These are phyloP conservation scores for Nicotiana otophora DNA, from an alignment of 257 asterid species.

Conservation along the genomic window DNA sequence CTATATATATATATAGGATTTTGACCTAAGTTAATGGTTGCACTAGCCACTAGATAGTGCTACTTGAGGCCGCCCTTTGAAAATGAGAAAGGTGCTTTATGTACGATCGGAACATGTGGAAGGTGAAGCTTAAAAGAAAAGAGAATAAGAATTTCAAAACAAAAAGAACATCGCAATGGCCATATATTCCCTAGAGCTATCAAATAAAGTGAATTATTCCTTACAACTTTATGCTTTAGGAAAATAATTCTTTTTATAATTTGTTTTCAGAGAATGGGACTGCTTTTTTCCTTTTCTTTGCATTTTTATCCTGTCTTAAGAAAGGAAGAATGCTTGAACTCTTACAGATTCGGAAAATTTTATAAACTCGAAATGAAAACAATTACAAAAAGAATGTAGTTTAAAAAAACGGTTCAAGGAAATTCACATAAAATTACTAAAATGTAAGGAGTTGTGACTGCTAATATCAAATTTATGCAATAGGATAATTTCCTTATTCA, in stretches of 20 bases:
- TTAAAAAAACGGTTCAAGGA: not conserved
- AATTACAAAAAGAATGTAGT: not conserved
- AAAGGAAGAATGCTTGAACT: not conserved
- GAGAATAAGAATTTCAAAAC: not conserved
- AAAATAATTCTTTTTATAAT: not conserved
- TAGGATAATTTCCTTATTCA: not conserved
- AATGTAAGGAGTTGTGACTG: not conserved
- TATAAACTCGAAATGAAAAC: not conserved
- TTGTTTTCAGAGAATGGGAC: not conserved
- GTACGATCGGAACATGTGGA: not conserved
- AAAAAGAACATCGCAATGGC: not conserved
- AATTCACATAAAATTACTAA: not conserved
- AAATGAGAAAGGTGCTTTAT: not conserved
- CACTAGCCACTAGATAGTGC: not conserved
- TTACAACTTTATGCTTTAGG: not conserved
- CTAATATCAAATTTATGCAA: not conserved
- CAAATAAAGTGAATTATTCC: conserved; percentile 2
- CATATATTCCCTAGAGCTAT: not conserved
- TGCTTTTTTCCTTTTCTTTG: not conserved
- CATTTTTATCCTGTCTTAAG: not conserved
- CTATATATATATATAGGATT: not conserved
- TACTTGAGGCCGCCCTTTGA: not conserved
- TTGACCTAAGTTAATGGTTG: not conserved
- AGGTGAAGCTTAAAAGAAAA: not conserved
- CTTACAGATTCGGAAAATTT: not conserved